Base-by-base conservation (phyloP, 345 rosid genomes). In the Lepidium sativum region DNA sequence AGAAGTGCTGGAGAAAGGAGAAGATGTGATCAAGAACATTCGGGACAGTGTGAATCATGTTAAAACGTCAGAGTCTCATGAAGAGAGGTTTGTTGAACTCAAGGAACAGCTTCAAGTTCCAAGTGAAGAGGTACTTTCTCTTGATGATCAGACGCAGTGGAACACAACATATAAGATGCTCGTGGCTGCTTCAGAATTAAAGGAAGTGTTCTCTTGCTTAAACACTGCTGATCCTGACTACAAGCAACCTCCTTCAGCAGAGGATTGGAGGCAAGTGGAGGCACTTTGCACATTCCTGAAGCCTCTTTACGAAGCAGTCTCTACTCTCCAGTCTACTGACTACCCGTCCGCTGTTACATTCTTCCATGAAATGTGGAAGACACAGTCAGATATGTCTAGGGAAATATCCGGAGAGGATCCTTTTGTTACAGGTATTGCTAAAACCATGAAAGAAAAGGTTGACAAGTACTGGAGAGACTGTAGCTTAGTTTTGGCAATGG, bases 31-130 rank as follows among this genome's bases (percentile, higher is more conserved):
- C 67, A 80, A 82, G 83, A 92, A 80, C 72, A 81, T 92, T 71
- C 78, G 96, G 17, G 81, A 86, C 44, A 80, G 88, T 81, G 96
- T 89, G 7, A 92, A 89, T 73, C 82, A 85, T 11, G 96, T 92
- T 73, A 86, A 89, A 79, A 83, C 83, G 14, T 89, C 96, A 10
- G 89, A 92, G 51, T 86, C 89, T 9, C 89, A 82, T 0, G 97
- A 87, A 78, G 96, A 89, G 54, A 92, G 84, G 79, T 92, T 92
- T 75, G 52, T 87, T 47, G 96, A 86, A 77, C 89, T 92, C 51
- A 92, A 83, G 80, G 83, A 84, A 63, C 97, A 87, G 65, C 96
- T 92, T 71, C 96, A 87, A 69, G 94, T 89, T 40, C 96, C 89
- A 3, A 87, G 84, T 12, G 90, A 86, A 21, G 82, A 78, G 76